phyloP scores from a whole-genome alignment of 1,284 basidiomycete genomes.

The Rhodotorula mucilaginosa region DNA sequence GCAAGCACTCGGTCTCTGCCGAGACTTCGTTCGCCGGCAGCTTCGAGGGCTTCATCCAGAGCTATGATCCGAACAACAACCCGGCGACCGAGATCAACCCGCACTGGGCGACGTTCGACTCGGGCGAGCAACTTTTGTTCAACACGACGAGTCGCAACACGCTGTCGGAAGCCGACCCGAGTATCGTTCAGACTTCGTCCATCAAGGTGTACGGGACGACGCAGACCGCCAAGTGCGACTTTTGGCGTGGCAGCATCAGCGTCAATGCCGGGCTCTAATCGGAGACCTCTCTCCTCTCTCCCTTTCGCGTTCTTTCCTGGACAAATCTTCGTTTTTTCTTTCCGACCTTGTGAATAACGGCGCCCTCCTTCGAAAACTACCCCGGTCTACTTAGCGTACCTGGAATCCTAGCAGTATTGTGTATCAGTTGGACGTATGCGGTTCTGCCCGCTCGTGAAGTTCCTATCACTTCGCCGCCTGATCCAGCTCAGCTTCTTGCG shows the following conservation, averaged over 20 bases:
- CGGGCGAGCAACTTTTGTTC: constrained; percentile 3
- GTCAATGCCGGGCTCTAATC: not conserved
- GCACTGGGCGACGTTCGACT: constrained; percentile 1
- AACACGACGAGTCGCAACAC: not conserved
- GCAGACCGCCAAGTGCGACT: constrained; percentile 8
- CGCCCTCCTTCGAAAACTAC: too few relatives aligned
- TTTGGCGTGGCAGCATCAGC: constrained; percentile 9
- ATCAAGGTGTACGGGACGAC: not conserved
- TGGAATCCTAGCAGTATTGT: too few relatives aligned
- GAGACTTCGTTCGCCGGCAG: constrained; percentile 5
- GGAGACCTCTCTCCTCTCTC: not conserved
- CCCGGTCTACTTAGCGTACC: too few relatives aligned
- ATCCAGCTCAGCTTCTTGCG: too few relatives aligned
- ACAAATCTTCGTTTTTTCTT: not conserved
- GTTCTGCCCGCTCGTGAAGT: too few relatives aligned
- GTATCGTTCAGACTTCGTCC: not conserved
- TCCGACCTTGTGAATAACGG: too few relatives aligned
- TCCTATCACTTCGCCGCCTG: too few relatives aligned
- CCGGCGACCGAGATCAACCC: constrained; percentile 5
- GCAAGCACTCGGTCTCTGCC: constrained; percentile 4
- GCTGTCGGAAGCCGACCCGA: constrained; percentile 1
- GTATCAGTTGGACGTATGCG: too few relatives aligned
- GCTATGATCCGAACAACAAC: constrained; percentile 6
- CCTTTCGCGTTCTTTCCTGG: not conserved
- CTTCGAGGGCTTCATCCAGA: constrained; percentile 2